Evolutionary conservation across 2,329 filamentous ascomycete genomes (phyloP), one percentile per base, ranked within the genome.

Genomic region (Furcasterigmium furcatum): DNA sequence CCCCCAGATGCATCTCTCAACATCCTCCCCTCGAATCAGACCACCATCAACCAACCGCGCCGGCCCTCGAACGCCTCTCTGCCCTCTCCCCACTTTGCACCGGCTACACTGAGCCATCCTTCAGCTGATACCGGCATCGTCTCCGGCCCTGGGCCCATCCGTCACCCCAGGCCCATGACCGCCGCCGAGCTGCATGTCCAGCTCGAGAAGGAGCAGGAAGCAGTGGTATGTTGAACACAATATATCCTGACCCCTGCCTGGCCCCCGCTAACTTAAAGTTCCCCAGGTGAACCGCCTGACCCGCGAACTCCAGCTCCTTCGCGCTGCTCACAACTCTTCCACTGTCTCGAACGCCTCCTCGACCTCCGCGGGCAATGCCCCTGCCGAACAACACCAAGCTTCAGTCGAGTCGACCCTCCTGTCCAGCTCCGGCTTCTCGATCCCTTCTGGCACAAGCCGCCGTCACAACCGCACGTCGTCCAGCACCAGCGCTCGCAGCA

Each of bases 161-260:
- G 92, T 51, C 91, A 96, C 63, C 91, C 92, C 6, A 80, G 89
- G 29, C 91, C 91, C 4, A 71, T 96, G 63, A 96, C 92, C 0
- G 85, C 90, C 2, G 87, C 90, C 4, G 92, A 97, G 64, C 76
- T 97, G 50, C 91, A 96, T 65, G 76, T 88, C 48, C 83, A 96
- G 69, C 76, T 96, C 21, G 92, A 97, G 67, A 94, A 95, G 66
- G 92, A 97, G 62, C 91, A 97, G 58, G 92, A 97, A 66, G 88
- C 91, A 29, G 86, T 96, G 58, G 91, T 94, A 76, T 52, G 82
- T 70, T 12, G 7, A n/a, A 4, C n/a, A n/a, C n/a, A n/a, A n/a
- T n/a, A n/a, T 9, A 4, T 9, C 10, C 22, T 35, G 14, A 8
- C 16, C 16, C 7, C 14, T 46, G 43, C 43, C n/a, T 45, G 13